Conservation (phyloP, 2,329 filamentous ascomycete species). For the Oidium heveae region DNA sequence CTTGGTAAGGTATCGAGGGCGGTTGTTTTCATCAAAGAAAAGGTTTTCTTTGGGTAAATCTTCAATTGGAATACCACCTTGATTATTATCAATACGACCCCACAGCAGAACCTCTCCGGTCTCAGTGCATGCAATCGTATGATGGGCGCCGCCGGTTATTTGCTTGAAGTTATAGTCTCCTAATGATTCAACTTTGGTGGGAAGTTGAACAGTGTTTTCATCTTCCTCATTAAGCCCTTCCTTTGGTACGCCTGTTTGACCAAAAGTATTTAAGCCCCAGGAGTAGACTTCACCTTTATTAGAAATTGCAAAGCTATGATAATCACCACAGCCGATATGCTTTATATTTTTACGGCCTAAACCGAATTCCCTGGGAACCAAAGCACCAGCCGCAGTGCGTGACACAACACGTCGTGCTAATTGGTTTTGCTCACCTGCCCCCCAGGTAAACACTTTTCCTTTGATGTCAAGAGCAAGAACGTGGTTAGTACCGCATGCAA, state of each 20-base stretch:
- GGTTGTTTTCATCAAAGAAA: conserved; percentile 35
- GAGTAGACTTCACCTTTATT: conserved; percentile 45
- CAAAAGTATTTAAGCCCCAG: conserved; percentile 76
- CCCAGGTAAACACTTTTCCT: conserved; percentile 36
- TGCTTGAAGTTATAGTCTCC: conserved; percentile 35
- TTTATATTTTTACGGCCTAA: conserved; percentile 10
- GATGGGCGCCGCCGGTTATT: conserved; percentile 50
- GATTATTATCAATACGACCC: conserved; percentile 29
- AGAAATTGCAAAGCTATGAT: conserved; percentile 57
- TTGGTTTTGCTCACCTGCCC: conserved; percentile 41
- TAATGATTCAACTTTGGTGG: conserved; percentile 40
- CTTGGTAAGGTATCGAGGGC: conserved; percentile 44
- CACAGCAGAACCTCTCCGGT: conserved; percentile 32
- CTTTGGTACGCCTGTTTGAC: conserved; percentile 44
- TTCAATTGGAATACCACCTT: conserved; percentile 29
- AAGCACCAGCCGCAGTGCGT: conserved; percentile 8
- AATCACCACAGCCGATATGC: conserved; percentile 34
- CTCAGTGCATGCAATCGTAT: conserved; percentile 38
- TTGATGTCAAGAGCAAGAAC: conserved; percentile 31
- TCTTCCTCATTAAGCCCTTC: conserved; percentile 42
- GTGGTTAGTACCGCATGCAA: conserved; percentile 31
- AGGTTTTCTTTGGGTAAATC: conserved; percentile 30
- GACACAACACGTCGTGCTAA: conserved; percentile 24
- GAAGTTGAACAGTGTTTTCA: conserved; percentile 34
- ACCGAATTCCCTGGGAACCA: conserved; percentile 14